Evolutionary conservation across 2,329 filamentous ascomycete genomes (phyloP).

Genomic region (Cladosporium sp.): DNA sequence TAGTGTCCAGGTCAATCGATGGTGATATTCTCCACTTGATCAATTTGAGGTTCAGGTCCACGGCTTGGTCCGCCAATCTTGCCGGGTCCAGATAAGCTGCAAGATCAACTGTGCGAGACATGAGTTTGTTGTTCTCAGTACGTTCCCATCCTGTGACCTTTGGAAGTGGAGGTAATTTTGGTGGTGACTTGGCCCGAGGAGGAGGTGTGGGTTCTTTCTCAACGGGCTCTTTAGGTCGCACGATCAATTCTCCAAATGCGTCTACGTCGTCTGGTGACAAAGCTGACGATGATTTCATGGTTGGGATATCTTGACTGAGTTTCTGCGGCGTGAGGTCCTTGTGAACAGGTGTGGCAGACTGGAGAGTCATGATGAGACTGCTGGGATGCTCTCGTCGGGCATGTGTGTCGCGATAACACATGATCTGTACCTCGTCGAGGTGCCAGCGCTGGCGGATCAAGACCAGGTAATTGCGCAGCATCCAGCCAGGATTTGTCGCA

Average conservation of each 20-base stretch:
- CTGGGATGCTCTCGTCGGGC: slow-evolving; percentile 70
- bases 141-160: slow-evolving; percentile 96
- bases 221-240: slow-evolving; percentile 16
- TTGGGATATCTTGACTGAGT: slow-evolving; percentile 21
- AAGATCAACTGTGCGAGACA: slow-evolving; percentile 72
- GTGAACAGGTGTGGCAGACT: slow-evolving; percentile 45
- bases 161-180: slow-evolving; percentile 51
- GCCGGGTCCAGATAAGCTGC: slow-evolving; percentile 90
- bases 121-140: slow-evolving; percentile 70
- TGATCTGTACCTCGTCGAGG: slow-evolving; percentile 69
- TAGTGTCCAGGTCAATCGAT: slow-evolving; percentile 75
- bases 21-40: slow-evolving; percentile 99
- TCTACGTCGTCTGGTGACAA: slow-evolving; percentile 28
- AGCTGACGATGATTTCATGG: slow-evolving; percentile 25
- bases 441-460: slow-evolving; percentile 78
- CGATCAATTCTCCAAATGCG: slow-evolving; percentile 28
- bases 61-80: slow-evolving; percentile 83
- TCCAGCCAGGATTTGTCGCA: slow-evolving; percentile 82
- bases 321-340: slow-evolving; percentile 20
- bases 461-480: slow-evolving; percentile 80
- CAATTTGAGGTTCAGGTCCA: slow-evolving; percentile 92
- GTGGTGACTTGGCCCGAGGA: slow-evolving; percentile 33
- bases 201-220: slow-evolving; percentile 18
- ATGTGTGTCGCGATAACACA: slow-evolving; percentile 87
- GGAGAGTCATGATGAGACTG: slow-evolving; percentile 70